Evolutionary conservation across 495 filamentous ascomycete species (phyloP), one percentile per base, ranked within the genome.

Genomic region (Hyaloscypha bicolor): DNA sequence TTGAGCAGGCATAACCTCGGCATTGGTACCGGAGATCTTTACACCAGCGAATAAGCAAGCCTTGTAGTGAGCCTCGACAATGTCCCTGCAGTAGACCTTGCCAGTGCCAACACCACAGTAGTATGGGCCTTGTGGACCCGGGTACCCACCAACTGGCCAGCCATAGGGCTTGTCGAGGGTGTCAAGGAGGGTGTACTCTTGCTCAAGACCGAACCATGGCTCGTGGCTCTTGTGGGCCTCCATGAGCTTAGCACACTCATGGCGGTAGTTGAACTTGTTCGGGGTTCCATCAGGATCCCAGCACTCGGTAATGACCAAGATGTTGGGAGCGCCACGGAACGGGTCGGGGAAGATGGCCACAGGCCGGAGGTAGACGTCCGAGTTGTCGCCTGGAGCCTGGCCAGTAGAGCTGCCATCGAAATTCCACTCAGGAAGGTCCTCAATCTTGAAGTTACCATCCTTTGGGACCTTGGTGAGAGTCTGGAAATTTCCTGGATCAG

Each of bases 141-240:
- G 95, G 91, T 90, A 99, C 81, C 96, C 96, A 75, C 91, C 91
- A 83, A 87, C 88, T 77, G 94, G 94, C 94, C 95, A 99, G 79
- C 95, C 95, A 76, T 95, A 93, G 30, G 95, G 95, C 80, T 91
- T 90, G 76, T 92, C 92, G 73, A 87, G 86, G 71, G 87, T 83
- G 76, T 94, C 94, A 73, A 97, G 93, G 53, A 97, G 87, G 51
- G 93, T 96, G 83, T 97, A 94, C 78, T 98, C 96, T 77, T 99
- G 95, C 85, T 99, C 95, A 21, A 99, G 90, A 84, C 95, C 95
- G 79, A 98, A 99, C 95, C 94, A 98, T 75, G 93, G 93, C 79
- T 90, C 81, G 76, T 93, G 90, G 68, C 88, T 83, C 74, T 87
- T 87, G 78, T 99, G 85, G 63, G 89, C 89, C 80, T 92, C 87